phyloP scores from a whole-genome alignment of 108 stramenopile genomes.

The Bacterosira constricta region DNA sequence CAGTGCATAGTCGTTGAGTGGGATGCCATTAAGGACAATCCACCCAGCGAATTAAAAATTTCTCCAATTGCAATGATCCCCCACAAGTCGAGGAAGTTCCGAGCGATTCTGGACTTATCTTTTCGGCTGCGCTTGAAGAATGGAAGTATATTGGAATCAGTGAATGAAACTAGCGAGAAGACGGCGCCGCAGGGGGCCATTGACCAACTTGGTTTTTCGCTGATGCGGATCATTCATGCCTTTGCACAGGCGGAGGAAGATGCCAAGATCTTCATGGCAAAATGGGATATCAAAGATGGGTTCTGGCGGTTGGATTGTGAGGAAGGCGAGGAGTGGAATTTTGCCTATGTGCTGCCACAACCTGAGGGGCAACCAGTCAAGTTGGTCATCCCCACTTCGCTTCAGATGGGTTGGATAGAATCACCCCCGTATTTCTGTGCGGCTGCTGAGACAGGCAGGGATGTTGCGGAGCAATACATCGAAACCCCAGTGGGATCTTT shows the following conservation, averaged over 20 bases:
- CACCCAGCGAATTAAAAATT: slow-evolving; percentile 7
- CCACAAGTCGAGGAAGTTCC: slow-evolving; percentile 9
- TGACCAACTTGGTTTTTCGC: slow-evolving; percentile 5
- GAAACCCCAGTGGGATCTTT: too few species aligned
- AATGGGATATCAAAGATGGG: too few species aligned
- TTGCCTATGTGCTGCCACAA: slow-evolving; percentile 19
- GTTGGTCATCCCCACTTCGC: too few species aligned
- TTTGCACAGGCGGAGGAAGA: neutral
- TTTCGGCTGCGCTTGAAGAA: slow-evolving; percentile 7
- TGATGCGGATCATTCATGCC: slow-evolving; percentile 11
- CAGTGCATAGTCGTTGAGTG: slow-evolving; percentile 12
- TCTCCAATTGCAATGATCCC: slow-evolving; percentile 24
- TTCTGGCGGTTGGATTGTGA: too few species aligned
- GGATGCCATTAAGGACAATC: slow-evolving; percentile 6
- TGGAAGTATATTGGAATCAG: neutral
- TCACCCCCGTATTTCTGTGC: too few species aligned
- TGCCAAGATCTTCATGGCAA: too few species aligned
- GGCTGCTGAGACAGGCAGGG: too few species aligned
- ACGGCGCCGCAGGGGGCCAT: slow-evolving; percentile 12
- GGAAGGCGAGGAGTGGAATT: slow-evolving; percentile 16
- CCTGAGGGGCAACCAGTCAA: too few species aligned
- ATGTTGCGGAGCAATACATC: too few species aligned
- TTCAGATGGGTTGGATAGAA: too few species aligned
- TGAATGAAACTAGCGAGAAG: slow-evolving; percentile 4
- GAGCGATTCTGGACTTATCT: slow-evolving; percentile 11